Percentiles rank a stretch among this genome's conserved stretches.
Evolutionary conservation across 106 monocot genomes (phyloP).

Genomic region (Acorus gramineus): DNA sequence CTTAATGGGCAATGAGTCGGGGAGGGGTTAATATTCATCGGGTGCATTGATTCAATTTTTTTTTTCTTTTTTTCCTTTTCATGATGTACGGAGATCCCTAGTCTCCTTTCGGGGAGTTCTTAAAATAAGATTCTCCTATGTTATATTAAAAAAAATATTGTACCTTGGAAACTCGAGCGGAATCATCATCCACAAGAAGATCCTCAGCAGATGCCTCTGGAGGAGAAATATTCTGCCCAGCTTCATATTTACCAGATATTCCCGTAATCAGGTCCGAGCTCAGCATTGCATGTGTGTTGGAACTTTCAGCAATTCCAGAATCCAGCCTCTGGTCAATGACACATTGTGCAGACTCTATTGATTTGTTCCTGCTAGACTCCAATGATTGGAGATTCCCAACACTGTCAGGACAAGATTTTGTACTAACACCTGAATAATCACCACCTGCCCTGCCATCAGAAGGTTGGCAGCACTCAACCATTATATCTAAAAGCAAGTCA

Average conservation of each 20-base stretch:
- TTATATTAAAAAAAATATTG: not conserved
- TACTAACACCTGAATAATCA: conserved; percentile 33
- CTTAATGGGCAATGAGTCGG: too few relatives aligned
- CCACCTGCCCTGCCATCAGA: conserved; percentile 37
- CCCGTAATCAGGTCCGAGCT: conserved; percentile 37
- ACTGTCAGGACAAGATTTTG: conserved; percentile 32
- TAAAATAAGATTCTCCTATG: not conserved
- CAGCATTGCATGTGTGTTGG: conserved; percentile 40
- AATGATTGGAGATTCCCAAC: conserved; percentile 30
- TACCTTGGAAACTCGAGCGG: conserved; percentile 48
- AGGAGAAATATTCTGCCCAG: conserved; percentile 46
- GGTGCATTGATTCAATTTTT: too few relatives aligned
- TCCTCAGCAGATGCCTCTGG: conserved; percentile 48
- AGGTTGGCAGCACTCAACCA: conserved; percentile 96
- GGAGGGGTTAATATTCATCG: too few relatives aligned
- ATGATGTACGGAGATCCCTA: too few relatives aligned
- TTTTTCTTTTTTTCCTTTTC: too few relatives aligned
- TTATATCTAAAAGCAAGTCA: conserved; percentile 89
- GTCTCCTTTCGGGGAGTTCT: too few relatives aligned
- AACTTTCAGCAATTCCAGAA: conserved; percentile 31
- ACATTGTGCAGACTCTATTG: conserved; percentile 27
- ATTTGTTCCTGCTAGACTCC: conserved; percentile 31
- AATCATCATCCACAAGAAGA: conserved; percentile 44
- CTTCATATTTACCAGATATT: conserved; percentile 15
- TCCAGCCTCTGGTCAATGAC: conserved; percentile 40